A percentile compares a stretch with the other conserved stretches of the same genome.
Evolutionary conservation across 768 basidiomycete species (phyloP).

Genomic region (Suillus ampliporus): DNA sequence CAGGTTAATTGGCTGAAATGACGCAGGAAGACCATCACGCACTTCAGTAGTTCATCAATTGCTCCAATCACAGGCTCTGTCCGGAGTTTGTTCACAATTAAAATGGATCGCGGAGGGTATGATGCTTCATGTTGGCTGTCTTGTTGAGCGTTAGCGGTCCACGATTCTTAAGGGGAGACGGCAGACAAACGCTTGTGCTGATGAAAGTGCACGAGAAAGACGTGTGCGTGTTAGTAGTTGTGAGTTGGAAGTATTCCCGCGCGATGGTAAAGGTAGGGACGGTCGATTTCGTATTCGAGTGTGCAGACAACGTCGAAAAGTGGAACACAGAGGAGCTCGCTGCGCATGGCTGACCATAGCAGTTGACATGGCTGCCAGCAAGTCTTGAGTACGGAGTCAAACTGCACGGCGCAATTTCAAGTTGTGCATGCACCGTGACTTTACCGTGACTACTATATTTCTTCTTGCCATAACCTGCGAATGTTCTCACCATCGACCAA

Average conservation of each 20-base stretch:
- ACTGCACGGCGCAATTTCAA: neutral
- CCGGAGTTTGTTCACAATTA: slow-evolving; percentile 82
- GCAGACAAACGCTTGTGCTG: slow-evolving; percentile 12
- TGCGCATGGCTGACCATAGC: neutral
- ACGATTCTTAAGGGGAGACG: neutral
- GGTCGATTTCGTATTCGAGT: slow-evolving; percentile 1
- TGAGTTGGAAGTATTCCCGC: neutral
- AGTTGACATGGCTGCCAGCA: neutral
- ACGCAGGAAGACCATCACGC: slow-evolving; percentile 28
- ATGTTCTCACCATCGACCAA: slow-evolving; percentile 1
- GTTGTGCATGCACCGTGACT: neutral
- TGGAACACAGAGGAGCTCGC: neutral
- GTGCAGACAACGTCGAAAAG: neutral
- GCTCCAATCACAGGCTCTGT: slow-evolving; percentile 79
- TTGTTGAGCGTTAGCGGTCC: slow-evolving; percentile 30
- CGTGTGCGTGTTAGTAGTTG: neutral
- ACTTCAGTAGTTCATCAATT: slow-evolving; percentile 77
- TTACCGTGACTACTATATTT: too few relatives aligned
- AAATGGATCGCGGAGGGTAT: slow-evolving; percentile 62
- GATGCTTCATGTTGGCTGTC: slow-evolving; percentile 29
- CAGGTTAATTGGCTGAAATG: neutral
- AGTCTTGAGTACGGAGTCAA: neutral
- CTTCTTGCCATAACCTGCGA: slow-evolving; percentile 1
- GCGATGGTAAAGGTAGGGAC: neutral
- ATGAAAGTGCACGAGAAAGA: slow-evolving; percentile 6